Evolutionary conservation across 257 asterid genomes (phyloP), one percentile per base, ranked within the genome.

Genomic region (Solanum clarkiae): DNA sequence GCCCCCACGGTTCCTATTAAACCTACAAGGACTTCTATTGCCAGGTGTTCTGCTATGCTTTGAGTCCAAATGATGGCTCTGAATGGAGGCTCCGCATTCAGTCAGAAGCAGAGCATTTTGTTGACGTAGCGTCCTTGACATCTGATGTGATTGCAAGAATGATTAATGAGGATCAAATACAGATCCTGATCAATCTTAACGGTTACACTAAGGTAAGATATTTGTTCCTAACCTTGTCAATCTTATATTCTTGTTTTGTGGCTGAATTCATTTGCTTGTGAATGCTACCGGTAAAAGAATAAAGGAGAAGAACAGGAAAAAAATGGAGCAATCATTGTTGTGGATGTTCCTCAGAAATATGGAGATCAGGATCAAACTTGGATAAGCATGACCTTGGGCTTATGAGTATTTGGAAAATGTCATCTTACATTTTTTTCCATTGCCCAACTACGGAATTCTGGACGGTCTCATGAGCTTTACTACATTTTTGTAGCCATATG

Each of bases 1-100:
- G 5, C 22, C n/a, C 55, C 24, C 62, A 2, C 15, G 55, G 45
- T 79, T 79, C 82, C 26, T 51, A 17, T 54, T 55, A 53, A 77
- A 9, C 59, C 26, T 51, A 70, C 65, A 70, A 84, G 59, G 57
- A 79, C 65, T 87, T 32, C 26, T 75, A 40, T 85, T 87, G 80
- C 15, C 87, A 97, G 99, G 93, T 97, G 74, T 97, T 94, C 92
- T 97, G 99, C 92, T 97, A 97, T 89, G 99, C 97, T 65, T 88
- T 97, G 87, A 97, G 99, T 85, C 93, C 97, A 32, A 95, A 93
- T 91, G 99, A 97, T 86, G 98, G 99, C 36, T 90, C 98, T 54
- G 99, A 97, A 84, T 97, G 99, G 99, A 93, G 99, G 90, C 85
- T 91, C 83, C 95, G 98, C 57, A 94, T 92, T 90, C 98, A 93